Evolutionary conservation across 768 basidiomycete species (phyloP).

Genomic region (Trametes cinnabarina): DNA sequence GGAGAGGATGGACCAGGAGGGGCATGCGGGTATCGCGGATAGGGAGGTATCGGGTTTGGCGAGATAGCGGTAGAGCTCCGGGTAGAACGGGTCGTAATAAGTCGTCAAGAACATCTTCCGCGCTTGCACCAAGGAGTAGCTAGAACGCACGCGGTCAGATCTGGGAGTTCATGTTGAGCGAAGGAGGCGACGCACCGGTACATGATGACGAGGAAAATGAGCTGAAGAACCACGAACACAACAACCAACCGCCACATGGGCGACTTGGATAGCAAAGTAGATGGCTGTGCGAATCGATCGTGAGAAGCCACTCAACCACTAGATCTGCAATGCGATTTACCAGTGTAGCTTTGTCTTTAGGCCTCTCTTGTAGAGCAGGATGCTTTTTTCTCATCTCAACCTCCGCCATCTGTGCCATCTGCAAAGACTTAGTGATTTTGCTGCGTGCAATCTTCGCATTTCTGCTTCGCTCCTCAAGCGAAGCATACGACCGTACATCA

Average conservation of each 20-base stretch:
- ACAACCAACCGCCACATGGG: slow-evolving; percentile 29
- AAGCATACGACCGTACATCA: slow-evolving; percentile 41
- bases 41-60: slow-evolving; percentile 43
- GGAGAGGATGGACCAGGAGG: slow-evolving; percentile 37
- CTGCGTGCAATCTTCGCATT: slow-evolving; percentile 50
- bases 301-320: background rate
- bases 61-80: slow-evolving; percentile 57
- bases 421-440: slow-evolving; percentile 42
- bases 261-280: slow-evolving; percentile 20
- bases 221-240: slow-evolving; percentile 42
- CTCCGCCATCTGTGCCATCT: slow-evolving; percentile 36
- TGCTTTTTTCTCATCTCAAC: slow-evolving; percentile 35
- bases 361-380: slow-evolving; percentile 34
- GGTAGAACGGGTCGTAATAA: slow-evolving; percentile 78
- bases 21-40: slow-evolving; percentile 35
- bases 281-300: background rate
- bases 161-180: background rate
- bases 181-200: slow-evolving; percentile 48
- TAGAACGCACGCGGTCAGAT: slow-evolving; percentile 21
- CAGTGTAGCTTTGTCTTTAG: slow-evolving; percentile 35
- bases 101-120: slow-evolving; percentile 63
- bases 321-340: slow-evolving; percentile 31
- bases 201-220: slow-evolving; percentile 48
- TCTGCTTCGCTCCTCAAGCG: slow-evolving; percentile 53
- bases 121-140: slow-evolving; percentile 48